Conservation (phyloP, 805 yeast species). For the Ogataea wickerhamii region DNA sequence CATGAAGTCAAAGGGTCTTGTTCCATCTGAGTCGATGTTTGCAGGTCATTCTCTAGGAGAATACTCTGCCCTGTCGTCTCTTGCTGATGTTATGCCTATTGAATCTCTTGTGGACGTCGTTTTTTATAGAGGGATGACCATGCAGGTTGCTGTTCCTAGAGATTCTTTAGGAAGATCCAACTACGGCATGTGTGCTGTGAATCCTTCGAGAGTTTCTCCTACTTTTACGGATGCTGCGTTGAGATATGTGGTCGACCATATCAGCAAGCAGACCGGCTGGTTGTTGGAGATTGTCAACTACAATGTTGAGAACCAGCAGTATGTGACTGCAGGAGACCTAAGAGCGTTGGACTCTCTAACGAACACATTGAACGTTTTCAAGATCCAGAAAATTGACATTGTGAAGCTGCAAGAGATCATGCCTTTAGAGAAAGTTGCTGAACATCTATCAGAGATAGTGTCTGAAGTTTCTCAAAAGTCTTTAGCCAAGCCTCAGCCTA, state of each 20-base stretch:
- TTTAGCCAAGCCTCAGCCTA: slow-evolving; percentile 89
- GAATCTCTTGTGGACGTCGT: slow-evolving; percentile 96
- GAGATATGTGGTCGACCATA: slow-evolving; percentile 89
- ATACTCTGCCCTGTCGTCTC: slow-evolving; percentile 93
- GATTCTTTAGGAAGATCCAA: slow-evolving; percentile 93
- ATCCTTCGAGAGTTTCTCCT: slow-evolving; percentile 87
- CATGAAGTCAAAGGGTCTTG: slow-evolving; percentile 91
- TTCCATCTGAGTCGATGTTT: slow-evolving; percentile 88
- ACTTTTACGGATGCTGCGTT: slow-evolving; percentile 92
- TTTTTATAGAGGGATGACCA: slow-evolving; percentile 99
- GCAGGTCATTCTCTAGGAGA: slow-evolving; percentile 99
- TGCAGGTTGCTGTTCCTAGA: slow-evolving; percentile 99
- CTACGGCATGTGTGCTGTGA: slow-evolving; percentile 98
- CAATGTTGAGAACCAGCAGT: slow-evolving; percentile 97
- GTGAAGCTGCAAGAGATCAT: slow-evolving; percentile 78
- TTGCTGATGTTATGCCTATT: slow-evolving; percentile 98
- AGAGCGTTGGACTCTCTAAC: slow-evolving; percentile 91
- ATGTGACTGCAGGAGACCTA: slow-evolving; percentile 98
- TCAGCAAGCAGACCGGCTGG: slow-evolving; percentile 83
- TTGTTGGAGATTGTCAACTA: slow-evolving; percentile 95
- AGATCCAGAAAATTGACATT: slow-evolving; percentile 91
- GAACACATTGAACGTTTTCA: slow-evolving; percentile 89
- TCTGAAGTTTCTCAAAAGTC: slow-evolving; percentile 81
- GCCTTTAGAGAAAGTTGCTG: slow-evolving; percentile 83
- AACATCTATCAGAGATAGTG: slow-evolving; percentile 83